phyloP scores from a whole-genome alignment of 805 yeast genomes.

The Candida boleticola region DNA sequence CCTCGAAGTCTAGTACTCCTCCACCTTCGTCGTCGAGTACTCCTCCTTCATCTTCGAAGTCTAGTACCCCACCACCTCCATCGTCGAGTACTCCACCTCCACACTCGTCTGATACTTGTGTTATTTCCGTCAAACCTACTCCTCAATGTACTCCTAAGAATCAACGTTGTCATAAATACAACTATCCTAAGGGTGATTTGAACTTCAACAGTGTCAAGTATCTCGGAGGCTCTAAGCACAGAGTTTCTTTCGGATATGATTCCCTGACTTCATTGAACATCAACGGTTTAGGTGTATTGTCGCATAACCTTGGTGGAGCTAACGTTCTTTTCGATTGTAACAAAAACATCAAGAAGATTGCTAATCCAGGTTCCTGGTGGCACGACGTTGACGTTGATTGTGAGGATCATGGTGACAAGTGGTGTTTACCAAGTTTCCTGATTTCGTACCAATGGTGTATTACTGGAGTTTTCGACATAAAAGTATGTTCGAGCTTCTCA shows the following conservation, averaged over 20 bases:
- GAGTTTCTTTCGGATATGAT: not conserved
- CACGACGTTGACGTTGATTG: not conserved
- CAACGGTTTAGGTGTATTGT: not conserved
- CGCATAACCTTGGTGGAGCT: not conserved
- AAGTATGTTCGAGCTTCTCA: not conserved
- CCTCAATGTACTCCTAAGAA: not conserved
- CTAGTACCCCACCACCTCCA: conserved; percentile 3
- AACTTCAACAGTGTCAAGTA: not conserved
- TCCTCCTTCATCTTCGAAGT: not conserved
- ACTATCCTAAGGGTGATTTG: conserved; percentile 1
- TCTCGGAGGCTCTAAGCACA: not conserved
- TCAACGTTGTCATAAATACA: not conserved
- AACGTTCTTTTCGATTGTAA: not conserved
- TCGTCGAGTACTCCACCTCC: conserved; percentile 10
- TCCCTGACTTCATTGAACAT: not conserved
- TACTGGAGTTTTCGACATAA: not conserved
- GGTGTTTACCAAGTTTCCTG: not conserved
- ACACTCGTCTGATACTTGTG: conserved; percentile 3
- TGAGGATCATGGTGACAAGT: not conserved
- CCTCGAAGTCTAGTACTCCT: not conserved
- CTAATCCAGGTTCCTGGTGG: not conserved
- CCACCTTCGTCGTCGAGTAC: conserved; percentile 1
- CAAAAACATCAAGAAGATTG: not conserved
- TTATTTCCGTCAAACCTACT: not conserved
- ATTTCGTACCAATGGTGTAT: not conserved